Percentiles rank a stretch among this genome's conserved stretches.
These are phyloP conservation scores for Thalassiosira hispida DNA, from an alignment of 352 stramenopile species.

Conservation along the genomic window DNA sequence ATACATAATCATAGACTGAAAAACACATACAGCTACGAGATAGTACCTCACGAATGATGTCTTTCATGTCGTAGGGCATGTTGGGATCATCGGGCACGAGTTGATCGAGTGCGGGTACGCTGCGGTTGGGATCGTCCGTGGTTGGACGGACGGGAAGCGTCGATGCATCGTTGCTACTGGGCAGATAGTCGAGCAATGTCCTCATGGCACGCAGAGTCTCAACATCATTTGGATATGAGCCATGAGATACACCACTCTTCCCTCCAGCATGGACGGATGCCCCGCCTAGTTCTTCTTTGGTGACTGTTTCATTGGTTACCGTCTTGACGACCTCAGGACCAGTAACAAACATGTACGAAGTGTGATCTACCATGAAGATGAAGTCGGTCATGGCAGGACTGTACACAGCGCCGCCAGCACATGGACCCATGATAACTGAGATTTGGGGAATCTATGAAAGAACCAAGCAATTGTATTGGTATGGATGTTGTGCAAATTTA, in stretches of 20 bases:
- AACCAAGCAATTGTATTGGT: slow-evolving; percentile 64
- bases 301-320: slow-evolving; percentile 96
- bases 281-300: slow-evolving; percentile 92
- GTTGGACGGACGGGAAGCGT: slow-evolving; percentile 49
- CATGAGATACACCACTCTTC: slow-evolving; percentile 93
- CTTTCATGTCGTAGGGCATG: slow-evolving; percentile 94
- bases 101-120: background rate
- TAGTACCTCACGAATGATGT: slow-evolving; percentile 89
- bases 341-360: slow-evolving; percentile 99
- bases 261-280: slow-evolving; percentile 92
- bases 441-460: slow-evolving; percentile 90
- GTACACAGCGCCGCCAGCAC: slow-evolving; percentile 93
- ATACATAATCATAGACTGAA: no score
- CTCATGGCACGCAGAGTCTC: slow-evolving; percentile 92
- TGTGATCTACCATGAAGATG: slow-evolving; percentile 98
- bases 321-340: slow-evolving; percentile 98
- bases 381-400: slow-evolving; percentile 99
- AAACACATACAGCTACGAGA: no score
- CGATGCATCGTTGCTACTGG: slow-evolving; percentile 85
- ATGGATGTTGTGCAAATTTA: background rate
- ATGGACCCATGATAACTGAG: slow-evolving; percentile 97
- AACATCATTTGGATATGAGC: slow-evolving; percentile 96
- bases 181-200: slow-evolving; percentile 95
- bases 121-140: background rate
- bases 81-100: background rate